Conservation (phyloP, 176 grass and related monocot genomes). For the Otatea glauca region DNA sequence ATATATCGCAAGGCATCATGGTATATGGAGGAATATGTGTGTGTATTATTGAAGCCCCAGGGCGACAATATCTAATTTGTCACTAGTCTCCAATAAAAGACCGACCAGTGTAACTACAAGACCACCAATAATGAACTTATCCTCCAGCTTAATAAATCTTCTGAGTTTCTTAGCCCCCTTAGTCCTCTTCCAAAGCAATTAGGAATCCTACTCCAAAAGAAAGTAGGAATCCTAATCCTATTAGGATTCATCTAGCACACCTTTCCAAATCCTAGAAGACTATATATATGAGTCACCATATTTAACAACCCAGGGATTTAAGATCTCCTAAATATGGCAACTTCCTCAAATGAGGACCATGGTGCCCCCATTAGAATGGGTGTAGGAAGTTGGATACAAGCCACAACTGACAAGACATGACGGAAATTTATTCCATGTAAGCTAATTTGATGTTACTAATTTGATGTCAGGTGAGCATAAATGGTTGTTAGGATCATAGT, state of each 20-base stretch:
- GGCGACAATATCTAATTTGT: background rate
- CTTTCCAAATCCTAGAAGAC: too few relatives aligned
- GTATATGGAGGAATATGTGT: background rate
- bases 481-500: too few relatives aligned
- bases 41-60: background rate
- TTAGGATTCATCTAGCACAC: too few relatives aligned
- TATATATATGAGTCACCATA: too few relatives aligned
- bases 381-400: background rate
- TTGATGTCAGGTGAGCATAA: background rate
- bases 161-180: background rate
- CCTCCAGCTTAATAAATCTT: background rate
- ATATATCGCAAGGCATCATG: background rate
- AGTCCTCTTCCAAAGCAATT: too few relatives aligned
- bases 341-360: background rate
- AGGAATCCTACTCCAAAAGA: too few relatives aligned
- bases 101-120: background rate
- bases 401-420: background rate
- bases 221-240: too few relatives aligned
- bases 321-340: constrained; percentile 1
- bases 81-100: background rate
- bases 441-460: background rate
- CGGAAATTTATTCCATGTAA: background rate
- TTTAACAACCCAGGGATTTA: background rate
- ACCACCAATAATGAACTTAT: background rate
- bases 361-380: background rate